A percentile compares a stretch with the other conserved stretches of the same genome.
Conservation (phyloP, 805 yeast genomes). For the Candida andamanensis region DNA sequence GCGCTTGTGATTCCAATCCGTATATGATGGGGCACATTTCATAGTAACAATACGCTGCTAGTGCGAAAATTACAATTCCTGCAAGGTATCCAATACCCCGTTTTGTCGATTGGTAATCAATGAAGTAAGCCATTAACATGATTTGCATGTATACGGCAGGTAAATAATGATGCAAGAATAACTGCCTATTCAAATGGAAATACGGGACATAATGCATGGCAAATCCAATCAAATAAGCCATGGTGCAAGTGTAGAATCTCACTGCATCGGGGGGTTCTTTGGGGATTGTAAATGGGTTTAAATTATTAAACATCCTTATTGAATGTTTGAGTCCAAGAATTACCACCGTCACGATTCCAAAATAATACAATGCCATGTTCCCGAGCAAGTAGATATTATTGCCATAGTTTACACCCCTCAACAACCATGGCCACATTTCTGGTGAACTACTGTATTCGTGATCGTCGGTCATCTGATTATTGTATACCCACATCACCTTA, state of each 20-base stretch:
- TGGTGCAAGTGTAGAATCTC: conserved; percentile 16
- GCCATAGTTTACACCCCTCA: conserved; percentile 52
- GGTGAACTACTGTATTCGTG: conserved; percentile 54
- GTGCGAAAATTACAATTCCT: conserved; percentile 15
- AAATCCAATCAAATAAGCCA: conserved; percentile 53
- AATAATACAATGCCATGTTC: conserved; percentile 54
- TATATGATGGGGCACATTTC: conserved; percentile 40
- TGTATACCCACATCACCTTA: conserved; percentile 48
- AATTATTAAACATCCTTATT: conserved; percentile 16
- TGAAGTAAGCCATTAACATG: conserved; percentile 37
- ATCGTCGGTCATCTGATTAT: conserved; percentile 42
- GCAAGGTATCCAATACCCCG: conserved; percentile 21
- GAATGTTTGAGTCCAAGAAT: conserved; percentile 17
- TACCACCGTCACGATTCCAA: conserved; percentile 32
- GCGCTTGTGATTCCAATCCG: conserved; percentile 43
- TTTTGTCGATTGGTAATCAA: conserved; percentile 36
- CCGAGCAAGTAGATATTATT: conserved; percentile 55
- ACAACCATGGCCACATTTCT: conserved; percentile 55
- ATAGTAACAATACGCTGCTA: conserved; percentile 21
- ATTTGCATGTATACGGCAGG: conserved; percentile 48
- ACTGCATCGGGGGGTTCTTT: conserved; percentile 11
- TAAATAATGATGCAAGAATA: conserved; percentile 44
- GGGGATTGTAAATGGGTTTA: conserved; percentile 27
- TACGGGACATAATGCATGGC: conserved; percentile 54
- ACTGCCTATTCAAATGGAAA: conserved; percentile 33